Percentiles rank a stretch among this genome's conserved stretches.
Evolutionary conservation across 441 rosid species (phyloP).

Genomic region (Melastoma candidum): DNA sequence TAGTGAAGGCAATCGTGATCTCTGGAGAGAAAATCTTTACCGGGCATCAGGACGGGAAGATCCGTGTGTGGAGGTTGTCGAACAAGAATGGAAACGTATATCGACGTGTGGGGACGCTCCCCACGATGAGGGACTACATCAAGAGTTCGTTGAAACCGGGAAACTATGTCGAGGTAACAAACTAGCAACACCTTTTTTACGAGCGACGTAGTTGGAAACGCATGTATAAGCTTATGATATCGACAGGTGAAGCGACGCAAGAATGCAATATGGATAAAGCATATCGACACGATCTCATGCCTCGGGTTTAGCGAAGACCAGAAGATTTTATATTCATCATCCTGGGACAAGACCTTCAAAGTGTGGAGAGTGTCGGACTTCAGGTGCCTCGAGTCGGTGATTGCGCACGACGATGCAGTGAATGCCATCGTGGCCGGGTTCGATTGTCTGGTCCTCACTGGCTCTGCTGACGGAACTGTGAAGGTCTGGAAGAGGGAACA

Average conservation of each 20-base stretch:
- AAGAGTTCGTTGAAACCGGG: conserved; percentile 4
- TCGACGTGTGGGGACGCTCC: conserved; percentile 1
- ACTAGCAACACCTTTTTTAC: no score
- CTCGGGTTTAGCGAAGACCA: conserved; percentile 64
- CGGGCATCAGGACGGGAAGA: conserved; percentile 42
- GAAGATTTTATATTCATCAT: conserved; percentile 51
- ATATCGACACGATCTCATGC: conserved; percentile 72
- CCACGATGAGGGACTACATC: not conserved
- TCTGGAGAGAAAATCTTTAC: conserved; percentile 3
- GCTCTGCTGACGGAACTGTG: conserved; percentile 81
- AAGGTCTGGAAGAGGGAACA: conserved; percentile 85
- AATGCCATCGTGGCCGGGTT: conserved; percentile 60
- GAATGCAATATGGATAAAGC: conserved; percentile 43
- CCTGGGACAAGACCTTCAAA: conserved; percentile 86
- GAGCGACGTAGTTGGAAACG: no score
- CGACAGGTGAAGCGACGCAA: conserved; percentile 28
- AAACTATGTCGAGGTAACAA: not conserved
- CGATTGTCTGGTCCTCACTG: conserved; percentile 78
- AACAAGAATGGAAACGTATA: not conserved
- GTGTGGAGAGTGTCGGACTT: conserved; percentile 64
- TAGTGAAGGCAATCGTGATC: conserved; percentile 1
- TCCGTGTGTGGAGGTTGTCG: conserved; percentile 11
- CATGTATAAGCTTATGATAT: no score
- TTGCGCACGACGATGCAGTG: conserved; percentile 76
- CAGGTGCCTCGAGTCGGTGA: conserved; percentile 64